Conservation (phyloP, 495 filamentous ascomycete species). For the Trichoderma orchidacearum region DNA sequence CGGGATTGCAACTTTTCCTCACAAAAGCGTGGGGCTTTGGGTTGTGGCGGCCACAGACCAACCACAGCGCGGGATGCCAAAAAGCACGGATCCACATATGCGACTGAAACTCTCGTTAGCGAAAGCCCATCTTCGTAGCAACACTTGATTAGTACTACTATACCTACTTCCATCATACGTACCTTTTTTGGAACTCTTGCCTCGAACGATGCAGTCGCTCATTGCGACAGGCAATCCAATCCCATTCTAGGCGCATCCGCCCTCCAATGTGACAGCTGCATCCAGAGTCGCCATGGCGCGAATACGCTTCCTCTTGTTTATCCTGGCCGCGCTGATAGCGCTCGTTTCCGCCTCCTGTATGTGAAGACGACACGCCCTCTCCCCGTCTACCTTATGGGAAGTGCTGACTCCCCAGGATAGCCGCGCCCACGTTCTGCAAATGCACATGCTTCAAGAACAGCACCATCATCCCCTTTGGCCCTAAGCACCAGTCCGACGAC, state of each 20-base stretch:
- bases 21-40: not conserved
- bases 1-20: not conserved
- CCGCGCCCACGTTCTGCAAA: conserved; percentile 85
- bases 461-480: conserved; percentile 69
- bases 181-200: too few species aligned
- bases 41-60: not conserved
- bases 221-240: not conserved
- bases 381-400: too few species aligned
- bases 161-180: too few species aligned
- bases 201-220: not conserved
- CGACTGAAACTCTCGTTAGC: too few species aligned
- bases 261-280: not conserved
- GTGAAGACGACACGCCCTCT: too few species aligned
- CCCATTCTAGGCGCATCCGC: not conserved
- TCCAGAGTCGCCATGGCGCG: not conserved
- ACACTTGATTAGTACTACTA: not conserved
- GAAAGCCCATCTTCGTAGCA: not conserved
- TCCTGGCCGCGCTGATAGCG: not conserved
- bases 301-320: not conserved
- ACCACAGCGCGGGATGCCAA: not conserved
- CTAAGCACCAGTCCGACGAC: conserved; percentile 11
- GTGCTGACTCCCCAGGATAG: conserved; percentile 9
- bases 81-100: not conserved
- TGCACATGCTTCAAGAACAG: conserved; percentile 88
- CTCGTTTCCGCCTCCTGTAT: not conserved